Evolutionary conservation across 108 stramenopile genomes (phyloP).

Genomic region (Licmophora abbreviata): DNA sequence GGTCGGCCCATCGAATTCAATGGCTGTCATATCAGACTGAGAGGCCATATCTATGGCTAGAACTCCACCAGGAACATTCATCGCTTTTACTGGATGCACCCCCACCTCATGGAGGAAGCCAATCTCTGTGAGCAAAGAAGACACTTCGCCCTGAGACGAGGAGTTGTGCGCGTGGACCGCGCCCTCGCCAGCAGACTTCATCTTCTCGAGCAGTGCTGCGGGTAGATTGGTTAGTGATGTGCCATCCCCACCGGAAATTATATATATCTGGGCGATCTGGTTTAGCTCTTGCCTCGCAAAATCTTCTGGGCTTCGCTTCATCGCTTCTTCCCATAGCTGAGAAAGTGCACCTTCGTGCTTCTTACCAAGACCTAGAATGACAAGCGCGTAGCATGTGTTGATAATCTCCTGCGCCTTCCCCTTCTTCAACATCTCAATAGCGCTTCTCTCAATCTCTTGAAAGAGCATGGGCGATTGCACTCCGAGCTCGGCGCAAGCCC

Average conservation of each 20-base stretch:
- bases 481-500: constrained; percentile 10
- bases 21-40: constrained; percentile 4
- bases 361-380: constrained; percentile 7
- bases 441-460: constrained; percentile 1
- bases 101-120: not conserved
- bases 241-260: not conserved
- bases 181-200: not conserved
- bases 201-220: not conserved
- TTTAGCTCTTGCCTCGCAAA: not conserved
- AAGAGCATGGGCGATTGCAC: constrained; percentile 4
- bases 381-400: constrained; percentile 9
- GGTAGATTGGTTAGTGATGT: not conserved
- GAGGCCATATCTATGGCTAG: constrained; percentile 14
- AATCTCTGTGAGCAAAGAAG: not conserved
- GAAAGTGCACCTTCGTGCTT: not conserved
- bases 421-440: not conserved
- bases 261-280: not conserved
- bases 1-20: constrained; percentile 12
- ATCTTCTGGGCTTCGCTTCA: not conserved
- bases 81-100: not conserved
- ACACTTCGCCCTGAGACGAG: not conserved
- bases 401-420: constrained; percentile 7
- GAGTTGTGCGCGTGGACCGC: not conserved
- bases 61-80: not conserved
- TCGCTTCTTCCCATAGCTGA: not conserved